These are phyloP conservation scores for Ceratocystis colombiana DNA, from an alignment of 2,329 filamentous ascomycete species.

Conservation along the genomic window DNA sequence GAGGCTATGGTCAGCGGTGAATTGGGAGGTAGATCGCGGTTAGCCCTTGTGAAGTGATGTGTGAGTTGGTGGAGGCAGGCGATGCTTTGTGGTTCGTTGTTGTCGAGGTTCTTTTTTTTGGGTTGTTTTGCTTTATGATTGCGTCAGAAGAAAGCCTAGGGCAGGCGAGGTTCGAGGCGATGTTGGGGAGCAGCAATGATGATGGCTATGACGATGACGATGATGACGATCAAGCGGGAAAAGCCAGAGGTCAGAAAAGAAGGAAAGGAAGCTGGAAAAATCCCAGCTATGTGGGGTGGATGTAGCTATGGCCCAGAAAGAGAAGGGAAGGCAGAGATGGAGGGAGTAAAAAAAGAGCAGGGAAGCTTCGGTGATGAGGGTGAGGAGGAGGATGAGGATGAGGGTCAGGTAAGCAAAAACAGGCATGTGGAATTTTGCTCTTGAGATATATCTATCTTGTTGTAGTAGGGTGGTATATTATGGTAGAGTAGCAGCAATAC, in stretches of 20 bases:
- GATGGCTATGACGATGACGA: background rate
- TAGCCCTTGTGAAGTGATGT: background rate
- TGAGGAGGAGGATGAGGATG: background rate
- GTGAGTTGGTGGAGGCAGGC: background rate
- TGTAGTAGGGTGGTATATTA: background rate
- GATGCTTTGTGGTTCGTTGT: background rate
- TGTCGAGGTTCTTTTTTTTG: background rate
- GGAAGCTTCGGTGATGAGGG: background rate
- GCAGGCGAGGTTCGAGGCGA: background rate
- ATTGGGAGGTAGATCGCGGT: background rate
- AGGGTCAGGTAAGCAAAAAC: background rate
- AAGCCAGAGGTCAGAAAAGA: constrained; percentile 8
- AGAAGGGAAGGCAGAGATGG: background rate
- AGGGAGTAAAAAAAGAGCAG: background rate
- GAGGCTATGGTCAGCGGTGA: constrained; percentile 1
- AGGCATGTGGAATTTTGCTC: constrained; percentile 13
- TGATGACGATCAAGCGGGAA: background rate
- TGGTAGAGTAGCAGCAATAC: background rate
- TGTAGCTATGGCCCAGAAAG: constrained; percentile 7
- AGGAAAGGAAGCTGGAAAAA: constrained; percentile 8
- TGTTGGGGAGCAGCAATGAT: background rate
- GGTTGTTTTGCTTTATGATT: too few species aligned
- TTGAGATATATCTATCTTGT: background rate
- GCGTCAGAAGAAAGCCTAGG: too few species aligned
- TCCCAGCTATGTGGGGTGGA: constrained; percentile 14